phyloP scores from a whole-genome alignment of 2,329 filamentous ascomycete species.

The Colletotrichum sp. region DNA sequence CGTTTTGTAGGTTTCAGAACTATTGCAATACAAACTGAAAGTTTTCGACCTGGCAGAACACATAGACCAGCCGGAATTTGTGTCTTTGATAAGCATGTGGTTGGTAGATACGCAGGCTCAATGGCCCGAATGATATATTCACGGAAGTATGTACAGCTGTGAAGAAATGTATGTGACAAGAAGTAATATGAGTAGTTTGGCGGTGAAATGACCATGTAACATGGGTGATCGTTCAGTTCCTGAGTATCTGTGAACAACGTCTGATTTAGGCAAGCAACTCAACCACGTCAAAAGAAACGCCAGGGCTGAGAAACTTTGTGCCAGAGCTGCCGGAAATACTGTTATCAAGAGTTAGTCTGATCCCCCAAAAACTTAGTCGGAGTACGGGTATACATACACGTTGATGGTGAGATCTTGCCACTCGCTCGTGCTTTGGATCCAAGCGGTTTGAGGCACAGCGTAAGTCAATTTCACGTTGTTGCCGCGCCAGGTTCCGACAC shows the following conservation, averaged over 20 bases:
- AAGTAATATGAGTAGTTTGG: neutral
- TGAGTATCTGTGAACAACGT: no score
- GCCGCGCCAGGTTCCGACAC: conserved; percentile 33
- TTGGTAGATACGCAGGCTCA: neutral
- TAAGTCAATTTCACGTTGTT: conserved; percentile 33
- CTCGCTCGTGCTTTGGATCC: conserved; percentile 28
- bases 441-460: conserved; percentile 28
- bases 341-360: neutral
- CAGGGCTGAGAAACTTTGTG: conserved; percentile 29
- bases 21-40: neutral
- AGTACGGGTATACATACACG: conserved; percentile 6
- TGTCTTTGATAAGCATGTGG: neutral
- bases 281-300: conserved; percentile 31
- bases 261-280: conserved; percentile 24
- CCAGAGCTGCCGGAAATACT: conserved; percentile 28
- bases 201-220: neutral
- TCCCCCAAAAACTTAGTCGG: neutral
- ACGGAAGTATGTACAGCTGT: neutral
- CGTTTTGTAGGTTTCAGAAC: neutral
- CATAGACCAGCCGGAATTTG: neutral
- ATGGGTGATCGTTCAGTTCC: neutral
- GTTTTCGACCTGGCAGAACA: neutral
- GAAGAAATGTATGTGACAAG: neutral
- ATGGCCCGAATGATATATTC: neutral
- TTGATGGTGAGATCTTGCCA: conserved; percentile 33